A percentile compares a stretch with the other conserved stretches of the same genome.
Evolutionary conservation across 257 asterid genomes (phyloP).

Genomic region (Solanum bulbocastanum): DNA sequence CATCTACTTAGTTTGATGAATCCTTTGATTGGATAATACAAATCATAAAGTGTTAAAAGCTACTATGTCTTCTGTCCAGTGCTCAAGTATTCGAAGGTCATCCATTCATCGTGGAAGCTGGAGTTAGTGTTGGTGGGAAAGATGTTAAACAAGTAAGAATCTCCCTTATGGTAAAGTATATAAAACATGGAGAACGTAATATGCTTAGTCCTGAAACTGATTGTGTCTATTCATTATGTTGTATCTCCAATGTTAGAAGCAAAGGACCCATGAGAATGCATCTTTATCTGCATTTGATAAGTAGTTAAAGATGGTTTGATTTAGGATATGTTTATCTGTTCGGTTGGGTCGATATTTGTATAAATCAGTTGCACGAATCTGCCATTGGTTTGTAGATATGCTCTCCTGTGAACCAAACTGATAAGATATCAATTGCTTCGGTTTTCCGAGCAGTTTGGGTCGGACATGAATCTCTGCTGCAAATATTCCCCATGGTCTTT

Average conservation of each 20-base stretch:
- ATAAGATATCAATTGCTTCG: neutral
- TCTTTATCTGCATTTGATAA: neutral
- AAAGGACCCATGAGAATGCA: neutral
- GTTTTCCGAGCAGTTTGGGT: neutral
- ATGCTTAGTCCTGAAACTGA: neutral
- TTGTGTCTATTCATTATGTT: neutral
- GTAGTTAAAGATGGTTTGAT: neutral
- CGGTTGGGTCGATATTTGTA: neutral
- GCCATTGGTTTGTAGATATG: neutral
- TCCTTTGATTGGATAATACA: neutral
- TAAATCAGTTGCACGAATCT: neutral
- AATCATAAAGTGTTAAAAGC: neutral
- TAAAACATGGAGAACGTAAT: neutral
- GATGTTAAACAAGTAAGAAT: conserved; percentile 78
- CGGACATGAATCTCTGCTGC: neutral
- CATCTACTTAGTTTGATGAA: neutral
- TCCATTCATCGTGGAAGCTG: conserved; percentile 91
- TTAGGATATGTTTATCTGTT: neutral
- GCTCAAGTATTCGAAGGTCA: conserved; percentile 97
- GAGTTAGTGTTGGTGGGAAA: conserved; percentile 88
- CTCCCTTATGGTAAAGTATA: neutral
- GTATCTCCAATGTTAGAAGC: neutral
- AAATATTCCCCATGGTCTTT: neutral
- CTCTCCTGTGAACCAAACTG: neutral
- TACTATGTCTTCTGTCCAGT: conserved; percentile 21